Conservation (phyloP, 2,329 filamentous ascomycete genomes). For the Paecilomyces formosus region DNA sequence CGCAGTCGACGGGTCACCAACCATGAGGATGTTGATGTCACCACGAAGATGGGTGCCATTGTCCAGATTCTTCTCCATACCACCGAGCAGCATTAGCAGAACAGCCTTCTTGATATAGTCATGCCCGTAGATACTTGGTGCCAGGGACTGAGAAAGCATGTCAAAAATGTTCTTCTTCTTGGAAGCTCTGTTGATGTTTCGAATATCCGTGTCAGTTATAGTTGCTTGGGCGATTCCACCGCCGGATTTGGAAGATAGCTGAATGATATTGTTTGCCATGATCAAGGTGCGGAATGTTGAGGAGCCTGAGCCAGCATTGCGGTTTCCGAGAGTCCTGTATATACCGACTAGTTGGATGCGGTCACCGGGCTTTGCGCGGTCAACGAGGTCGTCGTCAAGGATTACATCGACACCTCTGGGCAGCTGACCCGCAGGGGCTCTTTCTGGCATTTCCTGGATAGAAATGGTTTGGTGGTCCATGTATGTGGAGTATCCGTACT, state of each 20-base stretch:
- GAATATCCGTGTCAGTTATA: conserved; percentile 93
- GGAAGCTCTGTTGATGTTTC: conserved; percentile 95
- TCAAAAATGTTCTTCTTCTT: conserved; percentile 95
- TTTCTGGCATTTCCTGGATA: conserved; percentile 98
- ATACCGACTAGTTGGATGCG: conserved; percentile 95
- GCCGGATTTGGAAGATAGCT: conserved; percentile 91
- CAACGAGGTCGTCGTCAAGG: conserved; percentile 91
- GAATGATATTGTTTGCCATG: conserved; percentile 87
- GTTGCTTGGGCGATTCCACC: conserved; percentile 85
- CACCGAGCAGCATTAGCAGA: conserved; percentile 85
- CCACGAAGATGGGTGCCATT: conserved; percentile 96
- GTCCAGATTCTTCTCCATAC: conserved; percentile 97
- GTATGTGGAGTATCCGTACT: conserved; percentile 94
- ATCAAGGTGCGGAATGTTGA: conserved; percentile 92
- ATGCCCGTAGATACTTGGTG: conserved; percentile 93
- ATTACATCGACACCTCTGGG: conserved; percentile 95
- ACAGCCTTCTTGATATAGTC: conserved; percentile 98
- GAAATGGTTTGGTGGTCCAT: conserved; percentile 96
- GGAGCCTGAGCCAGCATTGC: conserved; percentile 83
- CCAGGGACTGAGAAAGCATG: conserved; percentile 84
- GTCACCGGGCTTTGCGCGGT: conserved; percentile 90
- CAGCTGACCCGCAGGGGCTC: conserved; percentile 89
- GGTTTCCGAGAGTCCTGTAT: conserved; percentile 87
- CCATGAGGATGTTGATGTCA: conserved; percentile 99
- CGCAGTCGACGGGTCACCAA: conserved; percentile 94